Conservation (phyloP, 306 rosid species). For the Ormosia emarginata region DNA sequence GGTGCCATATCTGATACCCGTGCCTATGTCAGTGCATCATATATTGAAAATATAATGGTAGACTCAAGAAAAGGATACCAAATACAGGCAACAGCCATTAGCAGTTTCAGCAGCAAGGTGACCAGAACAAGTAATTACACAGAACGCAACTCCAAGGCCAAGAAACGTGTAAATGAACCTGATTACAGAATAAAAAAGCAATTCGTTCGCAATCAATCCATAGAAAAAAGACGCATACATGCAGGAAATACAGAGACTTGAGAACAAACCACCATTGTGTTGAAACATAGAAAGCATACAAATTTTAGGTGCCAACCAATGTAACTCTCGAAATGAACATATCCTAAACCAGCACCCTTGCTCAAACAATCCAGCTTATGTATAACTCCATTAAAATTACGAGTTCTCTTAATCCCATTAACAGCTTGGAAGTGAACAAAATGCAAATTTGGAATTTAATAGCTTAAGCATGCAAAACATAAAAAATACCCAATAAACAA, state of each 20-base stretch:
- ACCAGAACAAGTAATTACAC: slow-evolving; percentile 72
- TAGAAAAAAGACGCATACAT: not conserved
- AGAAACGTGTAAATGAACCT: slow-evolving; percentile 81
- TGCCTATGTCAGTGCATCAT: not conserved
- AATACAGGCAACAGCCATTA: slow-evolving; percentile 75
- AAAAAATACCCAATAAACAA: not conserved
- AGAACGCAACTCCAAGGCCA: slow-evolving; percentile 61
- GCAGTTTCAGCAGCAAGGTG: slow-evolving; percentile 81
- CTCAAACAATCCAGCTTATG: not conserved
- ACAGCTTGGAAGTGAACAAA: not conserved
- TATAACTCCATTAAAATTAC: not conserved
- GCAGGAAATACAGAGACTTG: not conserved
- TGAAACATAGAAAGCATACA: not conserved
- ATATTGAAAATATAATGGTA: not conserved
- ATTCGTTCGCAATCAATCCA: not conserved
- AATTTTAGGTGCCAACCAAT: not conserved
- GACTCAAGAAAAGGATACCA: slow-evolving; percentile 59
- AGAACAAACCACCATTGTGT: not conserved
- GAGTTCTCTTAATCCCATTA: not conserved
- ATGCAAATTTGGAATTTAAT: not conserved
- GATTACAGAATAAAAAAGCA: slow-evolving; percentile 17
- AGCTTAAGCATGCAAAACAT: not conserved
- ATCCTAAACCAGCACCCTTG: not conserved
- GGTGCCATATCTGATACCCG: not conserved
- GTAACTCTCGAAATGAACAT: not conserved